Base-by-base conservation (phyloP, 148 eudicot species). In the Amaranthus hypochondriacus region DNA sequence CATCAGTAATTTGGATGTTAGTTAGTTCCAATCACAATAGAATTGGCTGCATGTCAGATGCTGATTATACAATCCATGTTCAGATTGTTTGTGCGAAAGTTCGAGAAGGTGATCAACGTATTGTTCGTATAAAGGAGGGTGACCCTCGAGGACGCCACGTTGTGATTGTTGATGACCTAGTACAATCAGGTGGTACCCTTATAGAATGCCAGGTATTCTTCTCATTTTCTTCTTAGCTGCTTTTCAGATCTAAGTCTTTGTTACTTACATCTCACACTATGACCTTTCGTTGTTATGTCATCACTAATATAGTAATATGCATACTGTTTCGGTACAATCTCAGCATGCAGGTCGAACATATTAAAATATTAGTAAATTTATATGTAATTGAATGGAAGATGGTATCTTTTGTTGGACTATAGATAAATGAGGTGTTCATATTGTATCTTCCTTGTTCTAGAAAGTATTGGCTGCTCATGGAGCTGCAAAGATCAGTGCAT, bases 381-480 rank as follows among this genome's bases (percentile, higher is more conserved):
- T 1, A 6, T 12, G 28, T 65, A 5, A 47, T 4, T n/a, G 67
- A 43, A 46, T 43, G 8, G 9, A 47, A 0, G 6, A 65, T 0
- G 53, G 52, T n/a, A 9, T n/a, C 68, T 28, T 65, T 3, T 48
- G 15, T 3, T 48, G 66, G 14, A 21, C n/a, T 7, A 53, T 4
- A 4, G 62, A 44, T 6, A 55, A n/a, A 58, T 70, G 68, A 53
- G 14, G 8, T 72, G 42, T 73, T 60, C 56, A 28, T 28, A 28
- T 28, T 28, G 2, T 28, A 28, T 28, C 39, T 28, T 28, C 39
- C 39, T 28, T 28, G 39, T 28, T 78, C 10, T 68, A 95, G 98
- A 95, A 95, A 92, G 85, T 95, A 75, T 66, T 95, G 89, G 98
- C 98, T 58, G 90, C 92, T 80, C 98, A 95, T 71, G 98, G 98